A percentile compares a stretch with the other conserved stretches of the same genome.
phyloP scores from a whole-genome alignment of 2,329 filamentous ascomycete species.

The Penicillium sp. region DNA sequence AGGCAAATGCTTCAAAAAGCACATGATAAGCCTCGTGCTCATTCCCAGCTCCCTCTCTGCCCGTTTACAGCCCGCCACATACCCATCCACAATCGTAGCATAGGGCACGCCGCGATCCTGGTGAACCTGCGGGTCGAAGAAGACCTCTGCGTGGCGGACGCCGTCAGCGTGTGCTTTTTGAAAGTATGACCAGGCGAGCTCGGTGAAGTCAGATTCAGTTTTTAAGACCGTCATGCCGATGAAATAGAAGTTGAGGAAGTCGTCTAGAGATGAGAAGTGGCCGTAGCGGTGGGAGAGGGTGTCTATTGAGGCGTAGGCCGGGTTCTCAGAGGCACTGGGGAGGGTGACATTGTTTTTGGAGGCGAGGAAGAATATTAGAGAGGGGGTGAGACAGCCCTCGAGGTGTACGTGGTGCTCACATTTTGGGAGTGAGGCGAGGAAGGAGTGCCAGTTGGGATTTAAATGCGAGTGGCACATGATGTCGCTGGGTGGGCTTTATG shows the following conservation, averaged over 20 bases:
- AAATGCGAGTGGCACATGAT: slow-evolving; percentile 51
- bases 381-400: slow-evolving; percentile 74
- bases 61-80: slow-evolving; percentile 62
- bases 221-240: slow-evolving; percentile 73
- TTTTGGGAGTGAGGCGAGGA: slow-evolving; percentile 72
- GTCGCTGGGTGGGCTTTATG: background rate
- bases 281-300: slow-evolving; percentile 68
- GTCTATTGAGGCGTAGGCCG: slow-evolving; percentile 65
- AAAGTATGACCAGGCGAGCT: slow-evolving; percentile 75
- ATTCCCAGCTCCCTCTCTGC: slow-evolving; percentile 69
- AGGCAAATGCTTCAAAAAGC: slow-evolving; percentile 73
- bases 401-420: slow-evolving; percentile 83
- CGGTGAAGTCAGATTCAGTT: slow-evolving; percentile 70
- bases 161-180: slow-evolving; percentile 65
- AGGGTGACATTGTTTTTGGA: slow-evolving; percentile 68
- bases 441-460: slow-evolving; percentile 60
- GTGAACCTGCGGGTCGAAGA: slow-evolving; percentile 82
- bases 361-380: slow-evolving; percentile 72
- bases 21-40: slow-evolving; percentile 70
- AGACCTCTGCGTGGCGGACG: slow-evolving; percentile 75
- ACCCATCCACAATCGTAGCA: slow-evolving; percentile 67
- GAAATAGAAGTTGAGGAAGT: slow-evolving; percentile 81
- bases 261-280: slow-evolving; percentile 71
- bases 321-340: slow-evolving; percentile 58
- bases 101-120: slow-evolving; percentile 66